Evolutionary conservation across 2,329 filamentous ascomycete species (phyloP).

Genomic region (Coniochaeta sp.): DNA sequence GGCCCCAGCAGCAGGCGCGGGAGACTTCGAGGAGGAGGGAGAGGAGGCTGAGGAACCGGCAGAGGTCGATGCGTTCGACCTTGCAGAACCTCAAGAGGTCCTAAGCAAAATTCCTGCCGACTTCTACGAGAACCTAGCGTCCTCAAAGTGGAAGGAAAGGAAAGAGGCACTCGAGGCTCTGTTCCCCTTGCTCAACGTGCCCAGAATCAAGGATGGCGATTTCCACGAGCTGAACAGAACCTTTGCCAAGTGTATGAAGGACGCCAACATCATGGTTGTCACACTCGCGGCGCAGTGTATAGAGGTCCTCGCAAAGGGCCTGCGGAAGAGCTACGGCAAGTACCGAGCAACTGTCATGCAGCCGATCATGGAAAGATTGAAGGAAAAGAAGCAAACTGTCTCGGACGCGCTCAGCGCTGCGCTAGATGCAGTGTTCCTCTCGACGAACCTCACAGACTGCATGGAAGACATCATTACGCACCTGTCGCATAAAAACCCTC

Average conservation of each 20-base stretch:
- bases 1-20: constrained; percentile 53
- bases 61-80: constrained; percentile 73
- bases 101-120: constrained; percentile 72
- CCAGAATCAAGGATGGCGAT: constrained; percentile 83
- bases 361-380: constrained; percentile 89
- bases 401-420: constrained; percentile 82
- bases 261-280: constrained; percentile 93
- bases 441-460: constrained; percentile 72
- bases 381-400: constrained; percentile 91
- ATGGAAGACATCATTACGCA: constrained; percentile 85
- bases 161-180: constrained; percentile 89
- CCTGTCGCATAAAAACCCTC: constrained; percentile 89
- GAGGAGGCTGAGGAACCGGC: constrained; percentile 57
- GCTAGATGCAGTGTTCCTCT: constrained; percentile 60
- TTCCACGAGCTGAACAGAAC: constrained; percentile 78
- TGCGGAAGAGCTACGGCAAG: constrained; percentile 70
- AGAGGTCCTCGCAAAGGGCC: constrained; percentile 77
- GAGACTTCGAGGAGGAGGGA: constrained; percentile 38
- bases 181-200: constrained; percentile 69
- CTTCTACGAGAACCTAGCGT: constrained; percentile 76
- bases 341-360: constrained; percentile 75
- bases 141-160: constrained; percentile 96
- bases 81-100: constrained; percentile 83
- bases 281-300: constrained; percentile 90
- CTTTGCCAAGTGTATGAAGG: constrained; percentile 96